Evolutionary conservation across 2,329 filamentous ascomycete genomes (phyloP), one percentile per base, ranked within the genome.

Genomic region (Diplodia scrobiculata): DNA sequence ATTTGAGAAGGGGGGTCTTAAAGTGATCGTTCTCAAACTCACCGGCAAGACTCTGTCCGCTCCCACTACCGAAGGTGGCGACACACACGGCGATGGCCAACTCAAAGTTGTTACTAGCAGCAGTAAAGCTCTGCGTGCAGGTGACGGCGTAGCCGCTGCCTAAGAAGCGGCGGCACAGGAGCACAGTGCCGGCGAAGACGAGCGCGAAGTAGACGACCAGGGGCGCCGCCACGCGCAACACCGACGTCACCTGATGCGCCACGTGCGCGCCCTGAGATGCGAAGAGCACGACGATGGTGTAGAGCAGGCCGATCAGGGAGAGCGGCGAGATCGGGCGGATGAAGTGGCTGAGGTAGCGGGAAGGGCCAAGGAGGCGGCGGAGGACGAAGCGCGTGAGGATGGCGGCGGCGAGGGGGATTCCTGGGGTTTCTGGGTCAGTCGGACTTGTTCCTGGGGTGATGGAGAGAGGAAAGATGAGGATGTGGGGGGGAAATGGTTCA

Each of bases 61-160:
- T 60, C 17, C 38, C 55, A 5, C 25, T 84, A 0, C 92, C 92
- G 77, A 90, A 96, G 0, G 89, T 89, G 0, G 92, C 89, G 2
- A 96, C 88, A 0, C 91, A 91, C 0, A 97, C 92, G 0, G 92
- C 92, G 77, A 97, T 96, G 0, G 92, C 91, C 27, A 97, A 80
- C 79, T 97, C 92, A 72, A 97, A 97, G 74, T 97, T 96, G 74
- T 97, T 97, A 75, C 92, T 96, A 0, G 91, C 90, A 0, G 91
- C 93, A 0, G 91, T 96, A 72, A 96, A 95, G 73, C 90, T 92
- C 78, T 96, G 91, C 1, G 91, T 94, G 11, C 84, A 83, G 1
- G 85, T 84, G 0, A 92, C 75, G 41, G 83, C 83, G 74, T 96
- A 96, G 0, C 86, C 87, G 67, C 92, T 92, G 0, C 91, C 89